Evolutionary conservation across 1,139 yeast species (phyloP).

Genomic region (Blastobotrys proliferans): DNA sequence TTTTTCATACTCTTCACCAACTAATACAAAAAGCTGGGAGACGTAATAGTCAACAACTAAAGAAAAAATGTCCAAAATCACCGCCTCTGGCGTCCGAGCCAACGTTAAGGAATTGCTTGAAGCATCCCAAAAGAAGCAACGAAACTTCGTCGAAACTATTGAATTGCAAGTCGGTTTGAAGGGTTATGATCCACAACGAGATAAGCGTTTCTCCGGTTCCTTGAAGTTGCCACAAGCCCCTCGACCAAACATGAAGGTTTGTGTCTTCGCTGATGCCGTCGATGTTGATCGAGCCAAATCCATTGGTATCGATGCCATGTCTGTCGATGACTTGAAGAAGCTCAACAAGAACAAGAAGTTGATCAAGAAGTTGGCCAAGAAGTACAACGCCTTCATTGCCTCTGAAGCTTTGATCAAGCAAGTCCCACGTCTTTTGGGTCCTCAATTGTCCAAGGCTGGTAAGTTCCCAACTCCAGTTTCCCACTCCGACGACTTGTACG

Average conservation of each 20-base stretch:
- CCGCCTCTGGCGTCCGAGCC: slow-evolving; percentile 92
- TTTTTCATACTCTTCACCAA: slow-evolving; percentile 11
- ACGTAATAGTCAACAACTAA: slow-evolving; percentile 16
- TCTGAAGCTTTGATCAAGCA: slow-evolving; percentile 99
- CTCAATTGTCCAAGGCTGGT: slow-evolving; percentile 99
- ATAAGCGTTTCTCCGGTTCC: slow-evolving; percentile 99
- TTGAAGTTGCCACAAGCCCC: slow-evolving; percentile 98
- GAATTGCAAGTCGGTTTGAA: slow-evolving; percentile 99
- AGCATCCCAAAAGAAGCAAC: slow-evolving; percentile 91
- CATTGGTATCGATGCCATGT: slow-evolving; percentile 99
- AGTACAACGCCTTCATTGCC: slow-evolving; percentile 99
- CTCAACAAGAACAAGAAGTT: slow-evolving; percentile 99
- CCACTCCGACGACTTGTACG: slow-evolving; percentile 96
- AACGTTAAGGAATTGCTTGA: slow-evolving; percentile 90
- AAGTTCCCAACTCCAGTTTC: slow-evolving; percentile 99
- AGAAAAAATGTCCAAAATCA: slow-evolving; percentile 65
- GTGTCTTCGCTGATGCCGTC: slow-evolving; percentile 99
- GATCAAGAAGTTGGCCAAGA: slow-evolving; percentile 99
- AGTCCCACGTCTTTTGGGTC: slow-evolving; percentile 99
- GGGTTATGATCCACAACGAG: slow-evolving; percentile 99
- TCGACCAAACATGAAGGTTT: slow-evolving; percentile 99
- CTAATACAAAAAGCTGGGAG: slow-evolving; percentile 11
- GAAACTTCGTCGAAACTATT: slow-evolving; percentile 99
- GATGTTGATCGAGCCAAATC: slow-evolving; percentile 99
- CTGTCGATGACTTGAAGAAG: slow-evolving; percentile 99